Evolutionary conservation across 805 yeast species (phyloP).

Genomic region (Cyberlindnera maritima): DNA sequence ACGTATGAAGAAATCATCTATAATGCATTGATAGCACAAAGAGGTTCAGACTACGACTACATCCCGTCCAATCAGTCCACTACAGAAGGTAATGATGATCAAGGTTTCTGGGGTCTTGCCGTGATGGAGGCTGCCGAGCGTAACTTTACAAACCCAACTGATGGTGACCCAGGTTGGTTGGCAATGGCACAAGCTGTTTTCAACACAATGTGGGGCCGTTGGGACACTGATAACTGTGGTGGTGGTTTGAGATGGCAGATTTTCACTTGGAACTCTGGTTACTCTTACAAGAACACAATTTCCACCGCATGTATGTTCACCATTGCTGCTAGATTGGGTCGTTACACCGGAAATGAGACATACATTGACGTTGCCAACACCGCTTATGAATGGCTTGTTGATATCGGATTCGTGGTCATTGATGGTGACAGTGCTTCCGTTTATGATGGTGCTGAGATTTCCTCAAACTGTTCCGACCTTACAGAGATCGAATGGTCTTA

Average conservation of each 20-base stretch:
- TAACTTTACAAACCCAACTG: conserved; percentile 51
- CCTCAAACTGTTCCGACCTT: conserved; percentile 44
- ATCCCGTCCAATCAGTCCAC: conserved; percentile 62
- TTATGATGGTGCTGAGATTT: conserved; percentile 60
- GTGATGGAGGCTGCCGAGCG: conserved; percentile 64
- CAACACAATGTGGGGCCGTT: conserved; percentile 59
- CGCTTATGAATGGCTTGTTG: conserved; percentile 60
- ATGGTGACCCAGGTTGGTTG: conserved; percentile 51
- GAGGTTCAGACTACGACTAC: conserved; percentile 51
- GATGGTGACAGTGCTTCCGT: conserved; percentile 33
- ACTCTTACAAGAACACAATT: conserved; percentile 62
- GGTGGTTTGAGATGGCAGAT: conserved; percentile 77
- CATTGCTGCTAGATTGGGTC: conserved; percentile 60
- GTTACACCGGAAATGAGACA: conserved; percentile 53
- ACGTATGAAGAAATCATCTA: conserved; percentile 58
- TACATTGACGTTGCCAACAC: conserved; percentile 53
- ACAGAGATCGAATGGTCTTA: conserved; percentile 61
- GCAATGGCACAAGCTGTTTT: conserved; percentile 58
- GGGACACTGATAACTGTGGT: conserved; percentile 54
- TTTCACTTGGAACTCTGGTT: conserved; percentile 68
- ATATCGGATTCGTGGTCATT: conserved; percentile 42
- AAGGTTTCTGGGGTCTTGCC: conserved; percentile 71
- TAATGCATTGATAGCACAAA: conserved; percentile 49
- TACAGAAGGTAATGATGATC: conserved; percentile 76
- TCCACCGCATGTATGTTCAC: conserved; percentile 63